Evolutionary conservation across 1,139 yeast species (phyloP), one percentile per base, ranked within the genome.

Genomic region (Spathaspora sp.): DNA sequence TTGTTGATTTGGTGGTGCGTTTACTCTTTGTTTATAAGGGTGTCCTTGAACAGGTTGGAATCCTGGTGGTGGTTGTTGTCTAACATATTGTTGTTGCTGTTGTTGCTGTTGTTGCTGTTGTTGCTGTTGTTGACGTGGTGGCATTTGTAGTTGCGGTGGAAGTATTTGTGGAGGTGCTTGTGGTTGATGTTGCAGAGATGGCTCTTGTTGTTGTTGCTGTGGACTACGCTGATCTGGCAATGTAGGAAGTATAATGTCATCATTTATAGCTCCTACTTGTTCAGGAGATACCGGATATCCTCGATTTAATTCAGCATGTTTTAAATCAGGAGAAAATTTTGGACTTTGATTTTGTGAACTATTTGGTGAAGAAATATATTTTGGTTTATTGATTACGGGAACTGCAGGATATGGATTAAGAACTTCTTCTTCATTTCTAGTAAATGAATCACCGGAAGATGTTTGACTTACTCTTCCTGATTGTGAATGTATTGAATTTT

Each of bases 361-460:
- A 50, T 66, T 69, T 15, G 76, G 76, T 11, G 73, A 67, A 7
- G 64, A 56, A 37, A 70, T 71, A 42, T 62, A 65, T 46, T 65
- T 60, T 13, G 76, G 76, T 49, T 57, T 65, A 9, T 49, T 46
- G 3, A 55, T 54, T 27, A 56, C 51, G 13, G 53, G 55, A 3
- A 56, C 51, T 18, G 55, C 17, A 23, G 54, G 54, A 36, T 51
- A 47, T 4, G 52, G 47, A 8, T 39, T 20, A 18, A 42, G 29
- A 10, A 31, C 18, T 5, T 45, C 51, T 10, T 47, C 44, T 13
- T 31, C 46, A 10, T 41, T 34, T 33, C 38, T 44, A 15, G 43
- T 38, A 27, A 47, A 39, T 16, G 50, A 47, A 11, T 45, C 48
- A 39, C 33, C 43, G 8, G 29, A 29, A 3, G 56, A 48, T 17